Evolutionary conservation across 768 basidiomycete genomes (phyloP), one percentile per base, ranked within the genome.

Genomic region (Boletus rex-veris): DNA sequence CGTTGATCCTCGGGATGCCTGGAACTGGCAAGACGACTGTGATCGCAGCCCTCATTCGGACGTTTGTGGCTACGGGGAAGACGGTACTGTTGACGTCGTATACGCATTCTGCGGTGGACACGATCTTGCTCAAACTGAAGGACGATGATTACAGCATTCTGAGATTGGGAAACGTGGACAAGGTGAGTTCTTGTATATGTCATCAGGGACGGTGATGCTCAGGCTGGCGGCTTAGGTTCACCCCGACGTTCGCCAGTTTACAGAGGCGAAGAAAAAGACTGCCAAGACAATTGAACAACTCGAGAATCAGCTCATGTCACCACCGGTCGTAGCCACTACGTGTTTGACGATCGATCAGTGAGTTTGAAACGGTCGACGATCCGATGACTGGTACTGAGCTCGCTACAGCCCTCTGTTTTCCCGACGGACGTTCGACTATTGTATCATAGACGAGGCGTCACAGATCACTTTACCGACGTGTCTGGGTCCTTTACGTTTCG

Each of bases 11-110:
- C 7, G 97, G 97, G 15, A 98, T 98, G 97, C 97, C 97, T 8
- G 97, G 97, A 1, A 98, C 96, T 5, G 96, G 97, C 8, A 99
- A 99, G 73, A 97, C 96, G 40, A 96, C 93, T 1, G 89, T 97
- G 5, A 89, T 97, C 56, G 92, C 90, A 1, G 86, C 91, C 31
- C 80, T 97, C 45, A 94, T 98, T 65, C 80, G 82, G 62, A 80
- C 80, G 45, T 72, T 98, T 14, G 92, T 94, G 2, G 78, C 71
- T 37, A 75, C 84, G 72, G 91, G 92, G 7, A 95, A 97, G 76
- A 90, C 82, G 0, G 90, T 98, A 6, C 72, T 99, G 24, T 71
- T 98, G 56, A 90, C 90, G 7, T 91, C 90, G 42, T 97, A 98
- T 68, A 99, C 97, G 3, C 97, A 99, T 74, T 97, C 95, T 14